Base-by-base conservation (phyloP, 257 asterid species). In the Henckelia pumila region DNA sequence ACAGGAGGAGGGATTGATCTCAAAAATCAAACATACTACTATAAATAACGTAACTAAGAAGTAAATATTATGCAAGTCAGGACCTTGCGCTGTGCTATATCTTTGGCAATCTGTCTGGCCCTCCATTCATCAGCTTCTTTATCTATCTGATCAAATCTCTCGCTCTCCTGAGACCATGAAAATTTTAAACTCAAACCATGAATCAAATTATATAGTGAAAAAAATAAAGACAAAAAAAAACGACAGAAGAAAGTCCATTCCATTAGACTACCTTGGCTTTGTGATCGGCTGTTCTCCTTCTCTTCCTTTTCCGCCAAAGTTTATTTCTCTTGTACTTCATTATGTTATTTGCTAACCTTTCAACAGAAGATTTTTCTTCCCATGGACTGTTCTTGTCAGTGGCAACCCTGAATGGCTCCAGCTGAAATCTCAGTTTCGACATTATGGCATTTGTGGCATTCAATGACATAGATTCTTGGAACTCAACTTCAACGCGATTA, bases 101-200 rank as follows among this genome's bases (percentile, higher is more conserved):
- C 95, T 79, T 93, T 90, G 69, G 97, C 96, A 28, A 81, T 85
- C 85, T 90, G 95, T 67, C 75, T 83, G 57, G 92, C 91, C 81
- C 94, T 85, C 97, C 96, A 93, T 75, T 93, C 97, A 84, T 93
- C 95, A 50, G 97, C 93, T 80, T 86, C 92, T 83, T 78, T 83
- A 84, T 93, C 95, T 64, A 78, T 67, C 74, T 80, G 78, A 44
- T 84, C 91, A 59, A 83, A 90, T 37, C 70, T 79, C 61, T 85
- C 89, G 8, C 67, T 77, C 85, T 90, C 96, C 99, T 93, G 69
- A 52, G 57, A 69, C 65, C 69, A 63, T 20, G 59, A 63, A 70
- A 47, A 26, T 58, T 3, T 28, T 64, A 69, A 4, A 47, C 25
- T 10, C 20, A 52, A 71, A 52, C 49, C 23, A 56, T 22, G 60